Conservation (phyloP, 257 asterid genomes). For the Plantago ovata region DNA sequence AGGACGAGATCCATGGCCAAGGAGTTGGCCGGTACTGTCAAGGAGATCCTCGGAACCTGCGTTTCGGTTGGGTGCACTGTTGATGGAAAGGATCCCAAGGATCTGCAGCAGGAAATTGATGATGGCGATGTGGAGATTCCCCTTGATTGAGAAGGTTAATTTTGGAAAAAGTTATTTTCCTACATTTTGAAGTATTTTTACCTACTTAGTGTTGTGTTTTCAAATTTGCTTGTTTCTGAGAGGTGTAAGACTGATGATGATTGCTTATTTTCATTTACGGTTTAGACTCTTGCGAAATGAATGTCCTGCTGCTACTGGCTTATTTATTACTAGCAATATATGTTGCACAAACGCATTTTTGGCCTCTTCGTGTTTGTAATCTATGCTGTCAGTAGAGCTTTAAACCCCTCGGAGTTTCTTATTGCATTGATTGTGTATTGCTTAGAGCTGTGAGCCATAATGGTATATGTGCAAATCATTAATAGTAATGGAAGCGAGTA, state of each 20-base stretch:
- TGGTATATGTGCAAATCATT: too few species aligned
- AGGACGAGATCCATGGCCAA: conserved; percentile 61
- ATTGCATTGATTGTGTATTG: too few species aligned
- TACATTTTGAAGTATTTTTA: conserved; percentile 8
- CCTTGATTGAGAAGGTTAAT: conserved; percentile 31
- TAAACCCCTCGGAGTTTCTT: too few species aligned
- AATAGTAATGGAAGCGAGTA: too few species aligned
- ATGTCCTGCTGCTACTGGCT: too few species aligned
- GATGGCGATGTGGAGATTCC: conserved; percentile 66
- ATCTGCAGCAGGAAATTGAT: conserved; percentile 61
- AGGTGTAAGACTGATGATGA: neutral
- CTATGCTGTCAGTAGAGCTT: too few species aligned
- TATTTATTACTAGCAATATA: too few species aligned
- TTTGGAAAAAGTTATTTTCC: neutral
- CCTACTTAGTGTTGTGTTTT: conserved; percentile 14
- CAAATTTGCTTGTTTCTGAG: conserved; percentile 4
- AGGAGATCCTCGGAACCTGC: conserved; percentile 77
- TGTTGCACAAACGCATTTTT: too few species aligned
- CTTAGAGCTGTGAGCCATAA: too few species aligned
- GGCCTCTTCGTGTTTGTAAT: too few species aligned
- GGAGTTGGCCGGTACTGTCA: conserved; percentile 59
- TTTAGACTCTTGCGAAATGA: too few species aligned
- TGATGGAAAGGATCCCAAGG: conserved; percentile 34
- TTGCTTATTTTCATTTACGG: neutral
- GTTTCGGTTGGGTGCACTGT: conserved; percentile 78